Conservation (phyloP, 768 basidiomycete genomes). For the Lentinula boryana region DNA sequence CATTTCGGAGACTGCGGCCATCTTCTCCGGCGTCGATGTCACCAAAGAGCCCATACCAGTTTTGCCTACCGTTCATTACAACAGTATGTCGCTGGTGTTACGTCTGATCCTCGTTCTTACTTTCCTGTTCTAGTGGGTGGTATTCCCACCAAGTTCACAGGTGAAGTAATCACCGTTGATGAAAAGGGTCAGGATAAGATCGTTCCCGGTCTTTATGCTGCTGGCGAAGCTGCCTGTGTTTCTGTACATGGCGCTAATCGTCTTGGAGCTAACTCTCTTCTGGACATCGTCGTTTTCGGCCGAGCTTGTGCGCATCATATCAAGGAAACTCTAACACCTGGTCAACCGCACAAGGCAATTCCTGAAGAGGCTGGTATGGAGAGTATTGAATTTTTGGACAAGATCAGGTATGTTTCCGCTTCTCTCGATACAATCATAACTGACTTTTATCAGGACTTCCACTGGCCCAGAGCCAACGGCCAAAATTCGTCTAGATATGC, state of each 20-base stretch:
- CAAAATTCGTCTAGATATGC: constrained; percentile 91
- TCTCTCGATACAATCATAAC: not conserved
- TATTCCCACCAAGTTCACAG: constrained; percentile 97
- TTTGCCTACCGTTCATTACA: constrained; percentile 97
- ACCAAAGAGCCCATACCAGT: constrained; percentile 99
- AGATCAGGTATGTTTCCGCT: constrained; percentile 51
- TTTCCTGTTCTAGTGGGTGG: constrained; percentile 75
- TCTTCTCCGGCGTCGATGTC: constrained; percentile 98
- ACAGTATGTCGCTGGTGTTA: constrained; percentile 56
- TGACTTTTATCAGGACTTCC: constrained; percentile 44
- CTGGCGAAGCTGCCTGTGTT: constrained; percentile 97
- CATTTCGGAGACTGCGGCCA: constrained; percentile 99
- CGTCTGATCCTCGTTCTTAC: constrained; percentile 7
- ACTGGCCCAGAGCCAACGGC: constrained; percentile 83
- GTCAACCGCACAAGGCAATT: constrained; percentile 86
- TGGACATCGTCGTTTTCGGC: constrained; percentile 99
- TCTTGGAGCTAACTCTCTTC: constrained; percentile 96
- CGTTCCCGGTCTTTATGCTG: constrained; percentile 96
- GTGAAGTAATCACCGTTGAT: constrained; percentile 89
- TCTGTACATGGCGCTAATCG: constrained; percentile 99
- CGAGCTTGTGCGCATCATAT: constrained; percentile 99
- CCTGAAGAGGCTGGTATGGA: constrained; percentile 80
- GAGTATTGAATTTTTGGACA: constrained; percentile 84
- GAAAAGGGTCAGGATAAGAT: constrained; percentile 87
- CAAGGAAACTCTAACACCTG: constrained; percentile 81